phyloP scores from a whole-genome alignment of 345 rosid species.

The Populus davidiana region DNA sequence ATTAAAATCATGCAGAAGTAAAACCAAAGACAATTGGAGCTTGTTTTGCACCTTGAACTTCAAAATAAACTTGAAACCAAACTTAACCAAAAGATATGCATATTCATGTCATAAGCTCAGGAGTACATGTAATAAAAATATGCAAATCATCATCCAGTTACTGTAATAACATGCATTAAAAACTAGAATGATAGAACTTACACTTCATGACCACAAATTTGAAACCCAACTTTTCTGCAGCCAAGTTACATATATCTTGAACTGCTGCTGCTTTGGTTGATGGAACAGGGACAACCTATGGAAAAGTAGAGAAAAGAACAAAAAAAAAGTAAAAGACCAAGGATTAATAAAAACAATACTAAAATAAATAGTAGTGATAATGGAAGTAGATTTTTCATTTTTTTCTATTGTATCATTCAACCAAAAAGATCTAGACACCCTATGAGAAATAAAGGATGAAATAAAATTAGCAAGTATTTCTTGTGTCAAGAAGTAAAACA shows the following conservation, averaged over 20 bases:
- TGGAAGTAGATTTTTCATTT: background rate
- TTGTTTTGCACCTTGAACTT: background rate
- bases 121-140: background rate
- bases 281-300: conserved; percentile 77
- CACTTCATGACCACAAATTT: conserved; percentile 56
- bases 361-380: background rate
- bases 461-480: background rate
- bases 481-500: background rate
- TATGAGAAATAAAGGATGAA: too few species aligned
- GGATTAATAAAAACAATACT: background rate
- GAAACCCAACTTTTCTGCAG: conserved; percentile 86
- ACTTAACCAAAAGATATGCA: background rate
- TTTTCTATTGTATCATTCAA: background rate
- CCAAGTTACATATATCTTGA: conserved; percentile 63
- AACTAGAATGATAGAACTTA: conserved; percentile 32
- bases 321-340: background rate
- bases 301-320: background rate
- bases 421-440: too few species aligned
- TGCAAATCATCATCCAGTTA: background rate
- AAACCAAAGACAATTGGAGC: background rate
- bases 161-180: background rate
- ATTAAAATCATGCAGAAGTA: background rate
- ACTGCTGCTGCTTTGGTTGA: conserved; percentile 61
- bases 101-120: background rate
- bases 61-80: background rate